A percentile compares a stretch with the other conserved stretches of the same genome.
Evolutionary conservation across 2,329 filamentous ascomycete genomes (phyloP).

Genomic region (Neoscytalidium dimidiatum): DNA sequence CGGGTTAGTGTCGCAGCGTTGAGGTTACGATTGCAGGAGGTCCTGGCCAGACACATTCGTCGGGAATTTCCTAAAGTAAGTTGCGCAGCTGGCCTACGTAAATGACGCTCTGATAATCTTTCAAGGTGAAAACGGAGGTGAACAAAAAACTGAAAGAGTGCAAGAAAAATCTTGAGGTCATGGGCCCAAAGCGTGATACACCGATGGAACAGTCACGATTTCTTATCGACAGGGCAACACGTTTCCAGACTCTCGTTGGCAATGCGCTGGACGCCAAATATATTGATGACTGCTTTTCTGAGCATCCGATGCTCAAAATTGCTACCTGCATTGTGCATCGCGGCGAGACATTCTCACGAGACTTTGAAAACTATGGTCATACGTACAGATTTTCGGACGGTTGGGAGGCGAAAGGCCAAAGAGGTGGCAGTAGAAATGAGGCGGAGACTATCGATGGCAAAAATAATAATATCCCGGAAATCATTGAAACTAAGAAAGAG

Average conservation of each 20-base stretch:
- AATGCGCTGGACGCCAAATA: slow-evolving; percentile 42
- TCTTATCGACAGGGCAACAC: slow-evolving; percentile 39
- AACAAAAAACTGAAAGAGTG: slow-evolving; percentile 29
- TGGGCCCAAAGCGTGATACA: slow-evolving; percentile 39
- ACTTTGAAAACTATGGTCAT: slow-evolving; percentile 30
- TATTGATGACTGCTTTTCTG: slow-evolving; percentile 35
- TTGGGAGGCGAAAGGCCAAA: slow-evolving; percentile 9
- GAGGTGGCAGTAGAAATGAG: background rate
- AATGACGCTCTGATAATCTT: slow-evolving; percentile 28
- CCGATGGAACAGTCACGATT: slow-evolving; percentile 38
- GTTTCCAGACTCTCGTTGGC: slow-evolving; percentile 41
- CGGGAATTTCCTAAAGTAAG: slow-evolving; percentile 46
- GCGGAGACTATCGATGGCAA: background rate
- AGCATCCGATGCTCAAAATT: slow-evolving; percentile 33
- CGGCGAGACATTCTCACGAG: slow-evolving; percentile 28
- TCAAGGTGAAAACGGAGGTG: slow-evolving; percentile 38
- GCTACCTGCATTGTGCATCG: slow-evolving; percentile 36
- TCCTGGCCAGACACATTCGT: slow-evolving; percentile 45
- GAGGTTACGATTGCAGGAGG: slow-evolving; percentile 41
- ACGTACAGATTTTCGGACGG: slow-evolving; percentile 26
- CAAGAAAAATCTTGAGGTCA: slow-evolving; percentile 27
- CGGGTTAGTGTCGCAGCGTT: slow-evolving; percentile 46
- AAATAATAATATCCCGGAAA: slow-evolving; percentile 17
- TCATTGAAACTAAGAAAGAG: slow-evolving; percentile 52
- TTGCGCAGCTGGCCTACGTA: background rate